Evolutionary conservation across 2,329 filamentous ascomycete genomes (phyloP), one percentile per base, ranked within the genome.

Genomic region (Nemania diffusa): DNA sequence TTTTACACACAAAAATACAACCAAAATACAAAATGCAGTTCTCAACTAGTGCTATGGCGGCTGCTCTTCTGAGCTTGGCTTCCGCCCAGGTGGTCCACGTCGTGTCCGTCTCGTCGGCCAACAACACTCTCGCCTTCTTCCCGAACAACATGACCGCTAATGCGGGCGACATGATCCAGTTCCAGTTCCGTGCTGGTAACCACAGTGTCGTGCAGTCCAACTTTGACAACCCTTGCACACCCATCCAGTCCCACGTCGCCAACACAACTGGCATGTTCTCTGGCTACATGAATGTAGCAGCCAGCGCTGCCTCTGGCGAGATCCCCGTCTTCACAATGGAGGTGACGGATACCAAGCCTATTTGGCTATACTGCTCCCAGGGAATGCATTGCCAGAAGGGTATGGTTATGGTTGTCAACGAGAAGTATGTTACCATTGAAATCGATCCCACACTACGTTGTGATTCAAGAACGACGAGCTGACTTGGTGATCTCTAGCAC

Each of bases 341-440:
- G 78, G 82, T 96, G 78, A 90, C 89, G 75, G 84, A 88, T 78
- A 87, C 85, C 51, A 90, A 85, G 62, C 92, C 92, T 32, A 83
- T 94, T 71, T 96, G 92, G 92, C 81, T 92, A 71, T 95, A 91
- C 84, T 95, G 92, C 81, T 89, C 88, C 32, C 90, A 93, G 79
- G 88, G 78, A 52, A 87, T 84, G 75, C 92, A 96, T 81, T 96
- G 92, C 80, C 87, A 93, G 79, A 81, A 77, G 55, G 91, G 91
- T 69, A 94, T 94, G 90, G 85, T 86, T 64, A 90, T 92, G 82
- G 91, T 92, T 34, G 89, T 94, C 77, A 94, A 94, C 79, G 88
- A 88, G 81, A 84, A 90, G 89, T 91, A 80, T 80, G 89, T 80
- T 22, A 22, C 20, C 4, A 11, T 9, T n/a, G 3, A 55, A n/a